Base-by-base conservation (phyloP, 2,329 filamentous ascomycete species). In the Monosporascus sp. region DNA sequence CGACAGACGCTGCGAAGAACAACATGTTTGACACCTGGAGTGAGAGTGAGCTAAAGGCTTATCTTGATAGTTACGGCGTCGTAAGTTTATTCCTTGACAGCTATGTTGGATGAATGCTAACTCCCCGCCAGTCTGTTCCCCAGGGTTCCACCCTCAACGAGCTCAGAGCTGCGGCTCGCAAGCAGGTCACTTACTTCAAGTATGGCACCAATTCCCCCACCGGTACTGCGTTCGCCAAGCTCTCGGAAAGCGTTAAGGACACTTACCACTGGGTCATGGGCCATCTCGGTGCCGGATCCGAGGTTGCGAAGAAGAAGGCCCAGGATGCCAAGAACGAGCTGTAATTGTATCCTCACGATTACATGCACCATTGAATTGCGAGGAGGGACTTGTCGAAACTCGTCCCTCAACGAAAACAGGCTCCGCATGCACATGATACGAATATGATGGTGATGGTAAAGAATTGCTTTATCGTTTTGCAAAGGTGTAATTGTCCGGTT, bases 11-110 rank as follows among this genome's bases (percentile, higher is more conserved):
- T 9, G 86, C 78, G 48, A 91, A 89, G 74, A 75, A 83, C 48
- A 77, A 71, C 24, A 76, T 81, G 1, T 93, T 93, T 58, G 84
- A 91, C 50, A 82, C 81, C 1, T 93, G 89, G 89, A 87, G 79
- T 52, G 79, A 84, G 63, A 80, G 79, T 46, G 87, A 93, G 26
- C 75, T 94, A 57, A 92, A 93, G 77, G 74, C 81, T 1, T 93
- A 92, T 65, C 80, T 93, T 7, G 89, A 93, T 66, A 87, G 84
- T 57, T 93, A 91, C 59, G 89, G 89, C 38, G 74, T 93, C 41
- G 78, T 80, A 51, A 74, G 70, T 64, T 48, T 35, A 44, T 35
- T 3, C 46, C 31, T 14, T 4, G 8, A 16, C 31, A 7, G 11
- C 14, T 6, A 16, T 45, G 7, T 59, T 65, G 57, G 6, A 64